Conservation (phyloP, 495 filamentous ascomycete species). For the Patellaria atrata region DNA sequence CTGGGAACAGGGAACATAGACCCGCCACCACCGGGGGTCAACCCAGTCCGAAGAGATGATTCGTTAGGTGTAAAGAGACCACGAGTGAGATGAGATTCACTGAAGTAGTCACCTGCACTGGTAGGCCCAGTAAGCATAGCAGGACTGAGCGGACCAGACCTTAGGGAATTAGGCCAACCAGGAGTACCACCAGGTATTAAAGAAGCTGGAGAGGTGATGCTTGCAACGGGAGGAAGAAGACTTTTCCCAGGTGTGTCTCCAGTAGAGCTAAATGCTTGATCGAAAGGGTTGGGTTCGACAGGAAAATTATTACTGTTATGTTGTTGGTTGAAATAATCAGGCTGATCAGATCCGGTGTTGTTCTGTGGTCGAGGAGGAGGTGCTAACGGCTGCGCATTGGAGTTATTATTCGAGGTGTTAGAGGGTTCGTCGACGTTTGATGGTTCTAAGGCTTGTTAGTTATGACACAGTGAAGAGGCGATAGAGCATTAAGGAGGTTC, state of each 20-base stretch:
- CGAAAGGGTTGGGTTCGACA: conserved; percentile 90
- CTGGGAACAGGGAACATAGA: conserved; percentile 94
- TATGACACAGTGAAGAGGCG: too few species aligned
- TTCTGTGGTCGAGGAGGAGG: conserved; percentile 58
- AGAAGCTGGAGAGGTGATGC: conserved; percentile 80
- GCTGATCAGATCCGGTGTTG: conserved; percentile 37
- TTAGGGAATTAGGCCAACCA: conserved; percentile 73
- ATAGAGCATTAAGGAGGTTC: too few species aligned
- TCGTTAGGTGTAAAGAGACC: conserved; percentile 96
- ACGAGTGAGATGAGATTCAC: conserved; percentile 60
- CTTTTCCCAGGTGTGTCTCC: conserved; percentile 74
- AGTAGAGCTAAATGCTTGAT: conserved; percentile 62
- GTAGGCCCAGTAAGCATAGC: conserved; percentile 90
- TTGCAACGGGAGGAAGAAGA: conserved; percentile 78
- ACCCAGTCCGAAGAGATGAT: conserved; percentile 76
- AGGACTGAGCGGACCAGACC: conserved; percentile 87
- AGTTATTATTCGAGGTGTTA: conserved; percentile 21
- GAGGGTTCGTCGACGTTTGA: too few species aligned
- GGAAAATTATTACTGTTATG: conserved; percentile 45
- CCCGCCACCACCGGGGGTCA: conserved; percentile 90
- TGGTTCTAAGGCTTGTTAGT: too few species aligned
- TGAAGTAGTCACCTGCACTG: conserved; percentile 58
- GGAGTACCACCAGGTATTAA: conserved; percentile 49
- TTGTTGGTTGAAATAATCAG: conserved; percentile 62
- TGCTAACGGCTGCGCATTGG: conserved; percentile 49